A percentile compares a stretch with the other conserved stretches of the same genome.
These are phyloP conservation scores for Taiozyma sp. DNA, from an alignment of 1,139 yeast genomes.

Conservation along the genomic window DNA sequence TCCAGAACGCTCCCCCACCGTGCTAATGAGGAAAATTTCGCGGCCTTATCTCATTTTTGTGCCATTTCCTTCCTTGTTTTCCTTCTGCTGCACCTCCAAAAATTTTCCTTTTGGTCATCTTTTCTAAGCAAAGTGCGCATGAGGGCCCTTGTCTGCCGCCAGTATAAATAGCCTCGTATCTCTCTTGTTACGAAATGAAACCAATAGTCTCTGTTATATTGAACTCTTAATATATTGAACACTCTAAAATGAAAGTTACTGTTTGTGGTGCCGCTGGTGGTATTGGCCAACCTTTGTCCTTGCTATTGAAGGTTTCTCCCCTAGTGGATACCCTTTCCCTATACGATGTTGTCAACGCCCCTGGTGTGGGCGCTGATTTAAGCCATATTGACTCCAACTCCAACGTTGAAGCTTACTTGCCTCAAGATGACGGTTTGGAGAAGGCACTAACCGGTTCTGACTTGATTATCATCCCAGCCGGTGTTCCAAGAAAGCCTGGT, in stretches of 20 bases:
- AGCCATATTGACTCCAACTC: conserved; percentile 86
- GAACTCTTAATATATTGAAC: not conserved
- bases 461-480: conserved; percentile 89
- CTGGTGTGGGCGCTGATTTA: conserved; percentile 92
- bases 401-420: conserved; percentile 63
- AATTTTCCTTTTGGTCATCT: not conserved
- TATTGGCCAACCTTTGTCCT: conserved; percentile 91
- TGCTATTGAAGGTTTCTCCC: conserved; percentile 62
- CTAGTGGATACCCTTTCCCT: conserved; percentile 60
- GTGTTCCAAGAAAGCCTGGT: conserved; percentile 97
- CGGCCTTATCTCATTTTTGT: not conserved
- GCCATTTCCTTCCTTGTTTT: not conserved
- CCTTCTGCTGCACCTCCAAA: not conserved
- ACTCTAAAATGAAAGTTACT: conserved; percentile 45
- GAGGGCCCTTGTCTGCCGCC: not conserved
- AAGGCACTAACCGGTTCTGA: conserved; percentile 67
- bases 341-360: conserved; percentile 85
- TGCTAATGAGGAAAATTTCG: not conserved
- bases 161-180: not conserved
- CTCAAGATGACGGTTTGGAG: conserved; percentile 53
- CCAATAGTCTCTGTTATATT: not conserved
- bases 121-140: not conserved
- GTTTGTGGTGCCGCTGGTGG: conserved; percentile 84
- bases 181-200: not conserved
- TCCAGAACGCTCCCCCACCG: not conserved